phyloP scores from a whole-genome alignment of 257 asterid species.

The Eustoma russellianum region DNA sequence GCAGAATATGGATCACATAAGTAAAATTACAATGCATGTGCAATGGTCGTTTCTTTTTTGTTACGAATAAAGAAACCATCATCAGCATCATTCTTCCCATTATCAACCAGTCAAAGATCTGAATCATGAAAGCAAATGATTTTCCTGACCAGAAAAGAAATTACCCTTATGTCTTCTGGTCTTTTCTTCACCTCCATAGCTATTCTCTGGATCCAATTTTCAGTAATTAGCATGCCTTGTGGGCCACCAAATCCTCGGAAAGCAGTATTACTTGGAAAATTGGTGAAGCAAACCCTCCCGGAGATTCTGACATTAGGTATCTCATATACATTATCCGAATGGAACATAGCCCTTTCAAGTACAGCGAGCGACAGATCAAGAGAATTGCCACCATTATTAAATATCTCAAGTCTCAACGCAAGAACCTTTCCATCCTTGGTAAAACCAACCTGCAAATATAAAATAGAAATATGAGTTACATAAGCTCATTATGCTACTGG shows the following conservation, averaged over 20 bases:
- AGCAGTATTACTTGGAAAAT: conserved; percentile 94
- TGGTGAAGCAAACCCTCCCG: conserved; percentile 89
- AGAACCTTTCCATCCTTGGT: conserved; percentile 74
- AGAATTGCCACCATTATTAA: conserved; percentile 83
- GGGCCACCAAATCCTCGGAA: conserved; percentile 99
- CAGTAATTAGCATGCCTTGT: conserved; percentile 93
- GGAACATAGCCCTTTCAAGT: conserved; percentile 97
- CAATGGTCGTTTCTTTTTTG: not conserved
- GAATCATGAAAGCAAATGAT: conserved; percentile 2
- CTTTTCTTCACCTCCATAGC: conserved; percentile 72
- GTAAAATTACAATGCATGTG: not conserved
- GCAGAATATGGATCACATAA: conserved; percentile 13
- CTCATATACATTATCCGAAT: conserved; percentile 84
- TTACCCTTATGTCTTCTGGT: conserved; percentile 87
- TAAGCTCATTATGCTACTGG: not conserved
- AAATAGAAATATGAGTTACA: conserved; percentile 3
- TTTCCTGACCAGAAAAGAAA: conserved; percentile 1
- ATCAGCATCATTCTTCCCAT: not conserved
- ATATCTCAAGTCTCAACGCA: conserved; percentile 83
- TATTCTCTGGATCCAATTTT: conserved; percentile 90
- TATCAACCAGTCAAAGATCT: no score
- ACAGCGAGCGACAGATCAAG: conserved; percentile 84
- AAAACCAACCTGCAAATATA: conserved; percentile 64
- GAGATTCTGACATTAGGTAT: conserved; percentile 70
- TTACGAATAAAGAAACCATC: not conserved